Evolutionary conservation across 306 rosid genomes (phyloP).

Genomic region (Vigna angularis): DNA sequence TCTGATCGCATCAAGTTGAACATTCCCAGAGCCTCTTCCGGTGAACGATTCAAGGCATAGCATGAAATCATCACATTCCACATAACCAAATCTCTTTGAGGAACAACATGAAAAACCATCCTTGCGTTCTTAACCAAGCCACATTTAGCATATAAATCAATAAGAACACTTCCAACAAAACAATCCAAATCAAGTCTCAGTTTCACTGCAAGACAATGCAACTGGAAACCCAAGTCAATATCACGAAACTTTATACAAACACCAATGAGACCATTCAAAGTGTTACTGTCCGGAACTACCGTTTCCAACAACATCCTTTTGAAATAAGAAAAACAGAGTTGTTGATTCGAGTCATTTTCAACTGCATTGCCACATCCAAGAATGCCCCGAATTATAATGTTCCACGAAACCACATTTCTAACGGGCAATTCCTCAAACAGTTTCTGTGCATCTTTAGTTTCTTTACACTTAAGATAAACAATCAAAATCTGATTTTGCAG

Average conservation of each 20-base stretch:
- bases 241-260: constrained; percentile 56
- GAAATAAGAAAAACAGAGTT: constrained; percentile 55
- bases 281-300: constrained; percentile 63
- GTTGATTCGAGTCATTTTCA: constrained; percentile 26
- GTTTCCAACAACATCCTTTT: constrained; percentile 63
- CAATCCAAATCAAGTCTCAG: constrained; percentile 61
- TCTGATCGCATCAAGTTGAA: constrained; percentile 61
- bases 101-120: constrained; percentile 52
- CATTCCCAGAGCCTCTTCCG: constrained; percentile 50
- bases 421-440: constrained; percentile 73
- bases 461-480: constrained; percentile 56
- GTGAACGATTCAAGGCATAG: constrained; percentile 56
- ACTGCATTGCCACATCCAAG: constrained; percentile 40
- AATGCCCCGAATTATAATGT: constrained; percentile 62
- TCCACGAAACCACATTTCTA: constrained; percentile 81
- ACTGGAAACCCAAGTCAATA: constrained; percentile 58
- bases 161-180: constrained; percentile 67
- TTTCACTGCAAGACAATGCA: constrained; percentile 70
- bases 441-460: constrained; percentile 51
- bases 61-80: constrained; percentile 89
- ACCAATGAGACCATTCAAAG: constrained; percentile 63
- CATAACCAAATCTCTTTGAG: constrained; percentile 63
- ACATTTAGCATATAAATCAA: constrained; percentile 67
- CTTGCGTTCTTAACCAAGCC: constrained; percentile 66
- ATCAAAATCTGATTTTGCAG: constrained; percentile 63